Evolutionary conservation across 139 green algal genomes (phyloP), one percentile per base, ranked within the genome.

Genomic region (Ulvella scutata): DNA sequence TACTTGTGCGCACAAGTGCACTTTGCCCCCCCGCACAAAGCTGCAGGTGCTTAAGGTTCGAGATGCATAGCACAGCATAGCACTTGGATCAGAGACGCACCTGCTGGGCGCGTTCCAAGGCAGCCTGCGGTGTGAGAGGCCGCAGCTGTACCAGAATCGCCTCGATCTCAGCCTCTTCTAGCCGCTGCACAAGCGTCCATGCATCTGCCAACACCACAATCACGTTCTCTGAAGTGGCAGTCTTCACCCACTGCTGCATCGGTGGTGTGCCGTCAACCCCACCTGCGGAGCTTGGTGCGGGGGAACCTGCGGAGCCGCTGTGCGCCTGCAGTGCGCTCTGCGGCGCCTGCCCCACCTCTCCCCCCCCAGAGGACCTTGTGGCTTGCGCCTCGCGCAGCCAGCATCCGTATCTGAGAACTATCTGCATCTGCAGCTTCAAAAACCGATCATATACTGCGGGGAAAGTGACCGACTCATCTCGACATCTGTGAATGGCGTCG

Each of bases 361-460:
- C 31, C 51, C 10, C 51, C 10, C n/a, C 13, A 34, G 13, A 6
- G 33, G 51, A 13, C 51, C 33, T n/a, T 67, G 6, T 26, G 6
- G 51, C n/a, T 6, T 29, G 10, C 51, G 51, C 51, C 51, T 67
- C 51, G 6, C 17, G 9, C 9, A 67, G 20, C 51, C 51, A 67
- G 6, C 2, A n/a, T 10, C 51, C 51, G 20, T 31, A 67, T 7
- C 51, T n/a, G n/a, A 67, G 33, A 26, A 67, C 33, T 34, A 29
- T 36, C 51, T 67, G 51, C 51, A 67, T 67, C 51, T 67, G 51
- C n/a, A 67, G 51, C 20, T 67, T 67, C 51, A 67, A 67, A 26
- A 67, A 67, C 13, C 51, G 51, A 29, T 67, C 51, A 67, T 67
- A 67, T 26, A 67, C 51, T 7, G 51, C 51, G 13, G 51, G 4